Evolutionary conservation across 2,329 filamentous ascomycete species (phyloP), one percentile per base, ranked within the genome.

Genomic region (Elsinoe necatrix): DNA sequence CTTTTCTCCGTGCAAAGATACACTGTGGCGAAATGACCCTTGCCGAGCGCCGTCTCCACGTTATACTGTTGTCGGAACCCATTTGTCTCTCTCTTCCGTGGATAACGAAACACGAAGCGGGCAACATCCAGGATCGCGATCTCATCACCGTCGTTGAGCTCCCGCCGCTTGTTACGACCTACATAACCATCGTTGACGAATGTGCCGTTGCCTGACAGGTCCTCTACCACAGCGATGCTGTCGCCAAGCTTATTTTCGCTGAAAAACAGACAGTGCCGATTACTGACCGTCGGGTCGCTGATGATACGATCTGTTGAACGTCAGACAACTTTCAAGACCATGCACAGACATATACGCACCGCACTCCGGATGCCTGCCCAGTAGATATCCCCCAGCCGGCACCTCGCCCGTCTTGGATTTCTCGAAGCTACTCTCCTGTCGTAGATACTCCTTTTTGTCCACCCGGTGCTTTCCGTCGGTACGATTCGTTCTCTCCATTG

Each of bases 141-240:
- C 70, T 97, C 91, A 63, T 98, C 93, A 35, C 87, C 84, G 64
- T 97, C 89, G 64, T 90, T 79, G 25, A 98, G 78, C 69, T 95
- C 89, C 58, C 92, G 83, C 56, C 89, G 81, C 70, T 95, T 89
- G 71, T 98, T 98, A 54, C 92, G 85, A 21, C 93, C 93, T 21
- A 98, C 82, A 27, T 95, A 80, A 14, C 85, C 86, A 64, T 96
- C 90, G 66, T 97, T 97, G 64, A 98, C 86, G 68, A 91, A 98
- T 0, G 95, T 98, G 52, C 93, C 93, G 68, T 98, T 98, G 67
- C 85, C 93, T 5, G 93, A 98, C 18, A 97, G 74, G 69, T 98
- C 93, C 69, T 98, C 91, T 4, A 98, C 72, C 11, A 97, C 80
- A 7, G 89, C 92, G 41, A 83, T 72, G 0, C 76, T 67, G 60